phyloP scores from a whole-genome alignment of 805 yeast genomes.

The Saturnispora gosingensis region DNA sequence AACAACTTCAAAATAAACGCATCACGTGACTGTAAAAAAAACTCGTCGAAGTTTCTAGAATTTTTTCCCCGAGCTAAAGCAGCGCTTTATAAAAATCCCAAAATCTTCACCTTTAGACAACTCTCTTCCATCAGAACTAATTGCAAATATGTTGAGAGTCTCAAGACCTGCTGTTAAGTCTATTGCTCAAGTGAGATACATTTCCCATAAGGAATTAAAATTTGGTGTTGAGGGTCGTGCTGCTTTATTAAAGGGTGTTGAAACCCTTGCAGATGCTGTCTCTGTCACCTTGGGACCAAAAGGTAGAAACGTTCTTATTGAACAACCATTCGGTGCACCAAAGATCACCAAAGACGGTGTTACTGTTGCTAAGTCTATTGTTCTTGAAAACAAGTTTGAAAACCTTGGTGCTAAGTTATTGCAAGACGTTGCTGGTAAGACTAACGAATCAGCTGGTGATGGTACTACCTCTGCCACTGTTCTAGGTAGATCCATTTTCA shows the following conservation, averaged over 20 bases:
- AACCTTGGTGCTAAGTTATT: slow-evolving; percentile 91
- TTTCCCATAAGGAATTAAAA: slow-evolving; percentile 83
- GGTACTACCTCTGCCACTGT: slow-evolving; percentile 98
- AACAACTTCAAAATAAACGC: neutral
- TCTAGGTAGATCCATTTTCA: slow-evolving; percentile 88
- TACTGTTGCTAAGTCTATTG: slow-evolving; percentile 84
- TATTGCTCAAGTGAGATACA: slow-evolving; percentile 34
- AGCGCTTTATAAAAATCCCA: neutral
- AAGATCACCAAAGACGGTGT: slow-evolving; percentile 99
- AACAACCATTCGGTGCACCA: slow-evolving; percentile 94
- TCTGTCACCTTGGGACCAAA: slow-evolving; percentile 96
- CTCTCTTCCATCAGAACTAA: neutral
- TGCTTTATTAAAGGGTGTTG: slow-evolving; percentile 86
- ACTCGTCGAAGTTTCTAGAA: slow-evolving; percentile 5
- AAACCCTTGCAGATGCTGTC: slow-evolving; percentile 90
- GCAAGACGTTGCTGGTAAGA: slow-evolving; percentile 95
- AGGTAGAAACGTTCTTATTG: slow-evolving; percentile 94
- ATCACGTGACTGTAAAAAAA: neutral
- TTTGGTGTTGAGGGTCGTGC: slow-evolving; percentile 98
- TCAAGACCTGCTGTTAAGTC: slow-evolving; percentile 36
- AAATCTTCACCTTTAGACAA: neutral
- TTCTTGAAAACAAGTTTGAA: slow-evolving; percentile 82
- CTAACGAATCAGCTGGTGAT: slow-evolving; percentile 97
- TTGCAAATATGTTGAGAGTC: slow-evolving; percentile 36
- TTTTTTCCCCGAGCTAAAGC: neutral